Conservation (phyloP, 208 protist genomes). For the Kentomonas sorsogonicus region DNA sequence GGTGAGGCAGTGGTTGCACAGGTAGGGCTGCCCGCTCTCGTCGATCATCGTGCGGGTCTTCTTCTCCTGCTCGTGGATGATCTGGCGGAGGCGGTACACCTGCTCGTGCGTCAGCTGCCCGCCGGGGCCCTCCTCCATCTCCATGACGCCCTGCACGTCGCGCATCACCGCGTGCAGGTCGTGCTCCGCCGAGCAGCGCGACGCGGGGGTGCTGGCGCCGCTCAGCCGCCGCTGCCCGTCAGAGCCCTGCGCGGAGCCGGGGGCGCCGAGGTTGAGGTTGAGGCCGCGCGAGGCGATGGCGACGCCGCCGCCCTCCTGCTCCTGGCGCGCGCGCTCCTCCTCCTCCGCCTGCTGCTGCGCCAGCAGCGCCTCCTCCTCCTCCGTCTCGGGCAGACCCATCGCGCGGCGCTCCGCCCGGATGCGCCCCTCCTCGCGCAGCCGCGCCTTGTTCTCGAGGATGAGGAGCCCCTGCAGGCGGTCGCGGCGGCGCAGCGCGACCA, state of each 20-base stretch:
- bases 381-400: conserved; percentile 36
- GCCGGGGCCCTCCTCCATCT: conserved; percentile 18
- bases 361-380: conserved; percentile 16
- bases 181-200: conserved; percentile 52
- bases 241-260: conserved; percentile 10
- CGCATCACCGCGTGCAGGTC: conserved; percentile 48
- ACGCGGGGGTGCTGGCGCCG: conserved; percentile 19
- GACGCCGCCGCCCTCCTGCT: conserved; percentile 3
- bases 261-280: conserved; percentile 16
- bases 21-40: conserved; percentile 44
- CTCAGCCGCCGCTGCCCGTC: background rate
- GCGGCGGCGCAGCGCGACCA: conserved; percentile 77
- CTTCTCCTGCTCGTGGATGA: conserved; percentile 66
- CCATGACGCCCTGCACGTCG: conserved; percentile 54
- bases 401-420: conserved; percentile 49
- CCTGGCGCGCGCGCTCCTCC: conserved; percentile 14
- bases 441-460: conserved; percentile 76
- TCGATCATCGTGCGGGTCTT: conserved; percentile 51
- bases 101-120: conserved; percentile 39
- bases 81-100: conserved; percentile 43
- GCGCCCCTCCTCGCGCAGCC: conserved; percentile 49
- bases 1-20: conserved; percentile 68
- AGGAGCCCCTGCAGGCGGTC: conserved; percentile 85
- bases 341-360: conserved; percentile 16
- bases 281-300: conserved; percentile 18